These are phyloP conservation scores for Sclerotinia sclerotiorum DNA, from an alignment of 2,329 filamentous ascomycete genomes.

Conservation along the genomic window DNA sequence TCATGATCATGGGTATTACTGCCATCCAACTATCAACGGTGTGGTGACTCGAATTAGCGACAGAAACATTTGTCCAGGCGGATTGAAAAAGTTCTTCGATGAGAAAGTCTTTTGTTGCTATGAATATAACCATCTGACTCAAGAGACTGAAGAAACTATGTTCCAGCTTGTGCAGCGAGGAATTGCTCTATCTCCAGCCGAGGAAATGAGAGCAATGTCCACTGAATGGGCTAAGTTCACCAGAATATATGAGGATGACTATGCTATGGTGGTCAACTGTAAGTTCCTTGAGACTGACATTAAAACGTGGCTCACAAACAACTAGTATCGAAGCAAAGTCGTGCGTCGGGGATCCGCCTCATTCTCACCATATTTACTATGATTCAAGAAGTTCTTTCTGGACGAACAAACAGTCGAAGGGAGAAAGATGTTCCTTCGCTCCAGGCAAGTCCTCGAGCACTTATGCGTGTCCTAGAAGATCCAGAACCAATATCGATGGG, in stretches of 20 bases:
- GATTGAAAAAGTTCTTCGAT: slow-evolving; percentile 43
- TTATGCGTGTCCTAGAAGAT: slow-evolving; percentile 40
- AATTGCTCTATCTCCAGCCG: slow-evolving; percentile 46
- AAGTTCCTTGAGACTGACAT: slow-evolving; percentile 25
- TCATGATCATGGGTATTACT: slow-evolving; percentile 34
- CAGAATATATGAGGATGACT: slow-evolving; percentile 46
- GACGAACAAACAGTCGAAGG: slow-evolving; percentile 19
- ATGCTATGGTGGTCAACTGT: slow-evolving; percentile 43
- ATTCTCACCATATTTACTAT: slow-evolving; percentile 42
- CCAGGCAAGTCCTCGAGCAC: slow-evolving; percentile 37
- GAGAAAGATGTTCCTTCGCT: slow-evolving; percentile 33
- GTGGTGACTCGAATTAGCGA: slow-evolving; percentile 29
- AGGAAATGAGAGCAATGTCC: slow-evolving; percentile 48
- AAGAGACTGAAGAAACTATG: slow-evolving; percentile 48
- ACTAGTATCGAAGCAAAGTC: slow-evolving; percentile 40
- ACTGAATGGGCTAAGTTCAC: slow-evolving; percentile 49
- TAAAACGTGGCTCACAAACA: not conserved
- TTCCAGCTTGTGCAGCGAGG: slow-evolving; percentile 50
- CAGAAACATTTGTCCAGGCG: slow-evolving; percentile 42
- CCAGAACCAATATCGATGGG: slow-evolving; percentile 34
- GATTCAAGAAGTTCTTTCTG: slow-evolving; percentile 38
- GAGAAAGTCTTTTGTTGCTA: slow-evolving; percentile 45
- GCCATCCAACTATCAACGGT: slow-evolving; percentile 35
- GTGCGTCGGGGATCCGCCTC: slow-evolving; percentile 41
- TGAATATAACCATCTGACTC: slow-evolving; percentile 45